Base-by-base conservation (phyloP, 2,329 filamentous ascomycete species). In the Fusarium newnesense region DNA sequence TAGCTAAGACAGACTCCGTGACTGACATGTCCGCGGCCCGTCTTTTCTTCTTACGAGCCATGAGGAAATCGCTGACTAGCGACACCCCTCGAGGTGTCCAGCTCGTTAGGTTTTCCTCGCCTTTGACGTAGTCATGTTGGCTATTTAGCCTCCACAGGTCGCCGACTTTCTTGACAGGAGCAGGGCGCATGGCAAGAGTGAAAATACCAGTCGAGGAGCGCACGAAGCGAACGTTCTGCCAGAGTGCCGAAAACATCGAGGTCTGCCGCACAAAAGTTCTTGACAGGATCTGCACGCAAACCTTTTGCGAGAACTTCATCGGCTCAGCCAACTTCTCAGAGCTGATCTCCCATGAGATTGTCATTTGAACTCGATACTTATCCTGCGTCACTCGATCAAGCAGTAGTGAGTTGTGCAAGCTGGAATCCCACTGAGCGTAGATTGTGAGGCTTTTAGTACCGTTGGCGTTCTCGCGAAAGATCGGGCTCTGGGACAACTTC, bases 81-180 rank as follows among this genome's bases (percentile, higher is more conserved):
- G 94, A 97, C 6, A 98, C 93, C 40, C 96, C 95, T 46, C 96
- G 90, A 4, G 96, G 96, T 12, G 92, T 91, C 96, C 96, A 99
- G 64, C 91, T 91, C 5, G 87, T 91, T 43, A 99, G 86, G 54
- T 92, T 88, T 81, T 99, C 96, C 82, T 99, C 95, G 62, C 96
- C 96, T 81, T 97, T 98, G 77, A 99, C 94, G 79, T 98, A 98
- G 80, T 97, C 94, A 77, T 97, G 93, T 67, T 94, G 92, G 21
- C 95, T 98, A 81, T 95, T 97, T 91, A 98, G 94, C 61, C 96
- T 91, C 96, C 96, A 99, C 18, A 99, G 86, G 80, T 99, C 96
- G 7, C 94, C 94, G 1, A 95, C 94, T 52, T 94, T 90, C 83
- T 98, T 98, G 57, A 97, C 95, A 6, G 95, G 95, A 12, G 94